These are phyloP conservation scores for Cyberlindnera japonica DNA, from an alignment of 805 yeast species.

Conservation along the genomic window DNA sequence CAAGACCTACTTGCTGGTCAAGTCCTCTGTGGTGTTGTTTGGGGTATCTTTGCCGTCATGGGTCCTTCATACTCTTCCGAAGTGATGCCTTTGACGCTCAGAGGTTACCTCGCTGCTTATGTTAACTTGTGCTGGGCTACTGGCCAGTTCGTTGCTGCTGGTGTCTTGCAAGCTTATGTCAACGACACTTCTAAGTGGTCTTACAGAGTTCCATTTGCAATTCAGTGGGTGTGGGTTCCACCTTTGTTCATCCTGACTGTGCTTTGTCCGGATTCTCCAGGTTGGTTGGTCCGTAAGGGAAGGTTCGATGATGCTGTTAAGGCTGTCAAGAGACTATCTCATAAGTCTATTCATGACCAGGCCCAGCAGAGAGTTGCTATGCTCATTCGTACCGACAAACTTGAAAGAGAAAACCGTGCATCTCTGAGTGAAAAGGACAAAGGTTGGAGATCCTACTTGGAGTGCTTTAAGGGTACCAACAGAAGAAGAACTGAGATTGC, in stretches of 20 bases:
- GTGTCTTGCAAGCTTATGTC: conserved; percentile 41
- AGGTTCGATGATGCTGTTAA: conserved; percentile 39
- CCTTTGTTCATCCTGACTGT: conserved; percentile 41
- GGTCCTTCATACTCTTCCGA: conserved; percentile 41
- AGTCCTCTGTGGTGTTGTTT: conserved; percentile 38
- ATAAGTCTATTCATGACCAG: conserved; percentile 18
- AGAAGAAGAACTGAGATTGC: conserved; percentile 41
- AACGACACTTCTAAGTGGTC: conserved; percentile 32
- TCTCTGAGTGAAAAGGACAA: conserved; percentile 3
- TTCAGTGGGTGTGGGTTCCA: conserved; percentile 60
- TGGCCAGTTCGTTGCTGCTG: conserved; percentile 54
- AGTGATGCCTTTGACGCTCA: conserved; percentile 37
- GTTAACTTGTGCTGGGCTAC: conserved; percentile 39
- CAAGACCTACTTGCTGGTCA: conserved; percentile 39
- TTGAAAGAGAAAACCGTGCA: conserved; percentile 16
- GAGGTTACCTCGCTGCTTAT: conserved; percentile 39
- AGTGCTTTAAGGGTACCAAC: conserved; percentile 43
- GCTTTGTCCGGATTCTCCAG: conserved; percentile 56
- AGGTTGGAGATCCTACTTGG: conserved; percentile 30
- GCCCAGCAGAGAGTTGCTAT: conserved; percentile 19
- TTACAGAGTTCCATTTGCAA: conserved; percentile 51
- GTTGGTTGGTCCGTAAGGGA: conserved; percentile 48
- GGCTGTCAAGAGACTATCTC: conserved; percentile 27
- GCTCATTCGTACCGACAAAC: conserved; percentile 20
- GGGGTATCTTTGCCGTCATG: conserved; percentile 40